phyloP scores from a whole-genome alignment of 495 filamentous ascomycete species.

The Hypoxylon fragiforme region DNA sequence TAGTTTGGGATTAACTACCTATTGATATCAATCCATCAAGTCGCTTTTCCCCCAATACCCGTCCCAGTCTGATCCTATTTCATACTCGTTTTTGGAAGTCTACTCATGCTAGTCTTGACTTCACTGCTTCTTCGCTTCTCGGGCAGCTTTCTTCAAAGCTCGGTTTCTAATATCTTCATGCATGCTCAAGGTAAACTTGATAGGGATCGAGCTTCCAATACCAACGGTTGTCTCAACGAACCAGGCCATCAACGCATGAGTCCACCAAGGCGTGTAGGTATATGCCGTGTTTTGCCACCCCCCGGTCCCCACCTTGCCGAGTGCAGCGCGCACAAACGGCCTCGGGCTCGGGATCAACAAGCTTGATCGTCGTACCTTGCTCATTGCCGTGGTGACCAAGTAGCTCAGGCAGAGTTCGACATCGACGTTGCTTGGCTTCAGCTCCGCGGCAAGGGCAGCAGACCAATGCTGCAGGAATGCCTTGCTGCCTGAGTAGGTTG shows the following conservation, averaged over 20 bases:
- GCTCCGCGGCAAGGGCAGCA: conserved; percentile 78
- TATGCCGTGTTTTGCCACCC: conserved; percentile 74
- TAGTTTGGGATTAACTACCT: too few relatives aligned
- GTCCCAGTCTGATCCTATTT: too few relatives aligned
- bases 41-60: too few relatives aligned
- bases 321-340: conserved; percentile 74
- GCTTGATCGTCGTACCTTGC: conserved; percentile 81
- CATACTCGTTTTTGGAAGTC: neutral
- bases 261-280: conserved; percentile 91
- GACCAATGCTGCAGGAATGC: conserved; percentile 99
- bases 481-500: conserved; percentile 97
- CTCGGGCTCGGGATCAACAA: conserved; percentile 78
- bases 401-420: conserved; percentile 88
- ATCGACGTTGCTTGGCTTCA: conserved; percentile 74
- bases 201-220: conserved; percentile 61
- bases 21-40: too few relatives aligned
- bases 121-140: conserved; percentile 70
- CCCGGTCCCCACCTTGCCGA: conserved; percentile 79
- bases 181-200: conserved; percentile 74
- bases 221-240: conserved; percentile 72
- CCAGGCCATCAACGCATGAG: conserved; percentile 88
- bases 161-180: conserved; percentile 85
- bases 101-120: neutral
- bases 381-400: conserved; percentile 93
- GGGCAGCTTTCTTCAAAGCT: conserved; percentile 85